These are phyloP conservation scores for Wickerhamiella vanderwaltii DNA, from an alignment of 805 yeast species.

Conservation along the genomic window DNA sequence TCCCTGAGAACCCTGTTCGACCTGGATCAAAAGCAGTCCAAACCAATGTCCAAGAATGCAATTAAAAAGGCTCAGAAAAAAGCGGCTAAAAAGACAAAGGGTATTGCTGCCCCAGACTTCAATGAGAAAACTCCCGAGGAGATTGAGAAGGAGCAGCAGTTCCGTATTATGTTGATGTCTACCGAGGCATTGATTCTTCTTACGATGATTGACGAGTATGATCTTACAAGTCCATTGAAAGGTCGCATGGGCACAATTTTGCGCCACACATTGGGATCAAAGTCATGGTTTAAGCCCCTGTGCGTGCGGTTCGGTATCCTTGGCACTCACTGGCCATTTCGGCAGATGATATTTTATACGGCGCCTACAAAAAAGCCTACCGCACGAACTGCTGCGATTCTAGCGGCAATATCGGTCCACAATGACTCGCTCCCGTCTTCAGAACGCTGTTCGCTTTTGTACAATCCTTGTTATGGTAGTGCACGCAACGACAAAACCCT, in stretches of 20 bases:
- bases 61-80: constrained; percentile 20
- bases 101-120: constrained; percentile 14
- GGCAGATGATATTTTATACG: constrained; percentile 32
- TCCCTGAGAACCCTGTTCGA: not conserved
- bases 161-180: constrained; percentile 27
- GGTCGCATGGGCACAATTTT: constrained; percentile 26
- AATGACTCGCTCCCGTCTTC: constrained; percentile 23
- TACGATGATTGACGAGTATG: constrained; percentile 31
- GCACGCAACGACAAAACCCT: constrained; percentile 24
- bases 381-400: constrained; percentile 33
- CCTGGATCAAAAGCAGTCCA: not conserved
- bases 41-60: constrained; percentile 24
- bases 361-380: constrained; percentile 31
- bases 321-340: constrained; percentile 37
- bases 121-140: constrained; percentile 22
- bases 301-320: constrained; percentile 33
- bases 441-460: constrained; percentile 28
- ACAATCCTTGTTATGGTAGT: constrained; percentile 31
- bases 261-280: constrained; percentile 24
- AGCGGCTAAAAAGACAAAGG: constrained; percentile 21
- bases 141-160: constrained; percentile 23
- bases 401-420: constrained; percentile 31
- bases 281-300: constrained; percentile 26
- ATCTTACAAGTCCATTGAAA: constrained; percentile 28
- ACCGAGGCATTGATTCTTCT: constrained; percentile 34